Base-by-base conservation (phyloP, 805 yeast species). In the Candida ficus region DNA sequence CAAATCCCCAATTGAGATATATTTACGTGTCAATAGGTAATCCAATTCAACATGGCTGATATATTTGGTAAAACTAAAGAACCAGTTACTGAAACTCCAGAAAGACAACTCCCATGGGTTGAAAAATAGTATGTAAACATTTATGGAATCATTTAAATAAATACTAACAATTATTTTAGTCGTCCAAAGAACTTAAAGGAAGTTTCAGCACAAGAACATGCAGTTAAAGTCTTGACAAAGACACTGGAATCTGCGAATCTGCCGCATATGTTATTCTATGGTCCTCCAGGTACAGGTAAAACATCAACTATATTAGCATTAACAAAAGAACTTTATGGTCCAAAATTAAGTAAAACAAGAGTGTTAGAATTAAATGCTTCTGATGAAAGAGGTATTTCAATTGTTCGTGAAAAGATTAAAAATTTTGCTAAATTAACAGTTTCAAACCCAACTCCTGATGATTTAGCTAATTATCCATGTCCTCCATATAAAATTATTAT, bases 401-500 rank as follows among this genome's bases (percentile, higher is more conserved):
- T 88, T 41, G 95, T 87, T 12, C 71, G 96, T 52, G 88, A 85
- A 50, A 86, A 86, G 56, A 78, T 87, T 49, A 87, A 87, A 64
- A 83, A 76, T 55, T 87, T 88, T 62, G 97, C 98, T 13, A 70
- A 96, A 44, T 65, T 89, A 33, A 75, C 89, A 0, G 87, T 90
- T 1, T 82, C 96, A 0, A 83, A 83, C 45, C 95, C 97, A 1
- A 58, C 84, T 1, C 67, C 71, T 13, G 82, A 79, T 30, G 93
- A 84, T 52, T 62, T 75, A 37, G 75, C 67, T 30, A 73, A 78
- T 16, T 90, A 89, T 63, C 96, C 98, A 2, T 91, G 98, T 58
- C 98, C 99, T 1, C 97, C 98, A 5, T 93, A 86, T 63, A 93
- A 93, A 60, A 78, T 93, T 53, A 83, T 93, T 48, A 86, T 93